These are phyloP conservation scores for Ophiostoma ulmi DNA, from an alignment of 2,329 filamentous ascomycete species.

Conservation along the genomic window DNA sequence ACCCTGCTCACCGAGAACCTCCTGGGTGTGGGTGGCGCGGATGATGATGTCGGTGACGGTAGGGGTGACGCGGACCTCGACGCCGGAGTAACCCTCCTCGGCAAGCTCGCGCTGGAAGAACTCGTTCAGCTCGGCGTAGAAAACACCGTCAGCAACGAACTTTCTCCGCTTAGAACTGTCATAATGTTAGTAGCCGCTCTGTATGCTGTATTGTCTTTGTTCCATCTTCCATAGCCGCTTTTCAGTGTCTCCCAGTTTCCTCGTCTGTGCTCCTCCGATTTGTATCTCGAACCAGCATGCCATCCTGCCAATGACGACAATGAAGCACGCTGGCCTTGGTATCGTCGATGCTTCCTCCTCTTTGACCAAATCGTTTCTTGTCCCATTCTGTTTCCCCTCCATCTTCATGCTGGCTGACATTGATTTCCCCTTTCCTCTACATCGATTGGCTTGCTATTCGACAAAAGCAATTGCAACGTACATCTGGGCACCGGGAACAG, in stretches of 20 bases:
- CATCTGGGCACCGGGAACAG: constrained; percentile 58
- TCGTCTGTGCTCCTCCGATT: background rate
- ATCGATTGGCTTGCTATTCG: constrained; percentile 9
- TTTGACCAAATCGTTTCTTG: background rate
- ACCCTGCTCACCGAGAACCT: constrained; percentile 99
- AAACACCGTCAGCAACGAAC: constrained; percentile 97
- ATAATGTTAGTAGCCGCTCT: background rate
- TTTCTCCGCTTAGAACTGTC: constrained; percentile 84
- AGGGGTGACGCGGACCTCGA: constrained; percentile 99
- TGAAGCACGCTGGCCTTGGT: background rate
- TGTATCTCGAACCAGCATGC: background rate
- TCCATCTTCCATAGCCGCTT: background rate
- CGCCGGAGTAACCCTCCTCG: constrained; percentile 99
- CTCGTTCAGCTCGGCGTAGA: constrained; percentile 99
- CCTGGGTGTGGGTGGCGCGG: constrained; percentile 99
- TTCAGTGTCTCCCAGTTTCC: background rate
- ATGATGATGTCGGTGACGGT: constrained; percentile 99
- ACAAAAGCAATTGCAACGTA: constrained; percentile 40
- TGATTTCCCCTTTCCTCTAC: background rate
- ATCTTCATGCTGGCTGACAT: background rate
- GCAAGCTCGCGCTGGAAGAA: constrained; percentile 99
- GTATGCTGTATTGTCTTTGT: background rate
- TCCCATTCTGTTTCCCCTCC: background rate
- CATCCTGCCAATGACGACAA: background rate
- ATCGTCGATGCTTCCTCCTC: constrained; percentile 5